These are phyloP conservation scores for Scleromitrula shiraiana DNA, from an alignment of 2,329 filamentous ascomycete species.

Conservation along the genomic window DNA sequence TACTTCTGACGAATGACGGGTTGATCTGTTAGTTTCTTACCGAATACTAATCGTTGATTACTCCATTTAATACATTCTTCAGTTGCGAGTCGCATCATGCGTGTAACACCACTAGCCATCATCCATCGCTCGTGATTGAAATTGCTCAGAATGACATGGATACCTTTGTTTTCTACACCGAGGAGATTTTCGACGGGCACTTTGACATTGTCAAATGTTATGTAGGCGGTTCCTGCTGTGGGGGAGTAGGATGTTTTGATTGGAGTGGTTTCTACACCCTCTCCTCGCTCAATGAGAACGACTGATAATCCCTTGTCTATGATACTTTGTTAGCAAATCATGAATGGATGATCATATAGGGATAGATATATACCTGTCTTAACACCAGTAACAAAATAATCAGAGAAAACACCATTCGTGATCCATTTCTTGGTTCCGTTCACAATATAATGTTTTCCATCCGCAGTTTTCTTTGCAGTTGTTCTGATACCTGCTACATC, in stretches of 20 bases:
- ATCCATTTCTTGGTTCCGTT: slow-evolving; percentile 83
- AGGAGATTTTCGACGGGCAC: slow-evolving; percentile 72
- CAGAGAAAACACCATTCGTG: slow-evolving; percentile 70
- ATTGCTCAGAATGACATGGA: slow-evolving; percentile 76
- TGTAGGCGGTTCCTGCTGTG: slow-evolving; percentile 43
- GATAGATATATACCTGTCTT: slow-evolving; percentile 42
- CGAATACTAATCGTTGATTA: slow-evolving; percentile 78
- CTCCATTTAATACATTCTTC: slow-evolving; percentile 86
- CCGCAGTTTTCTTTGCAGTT: slow-evolving; percentile 65
- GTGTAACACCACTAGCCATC: slow-evolving; percentile 56
- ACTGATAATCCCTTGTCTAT: slow-evolving; percentile 67
- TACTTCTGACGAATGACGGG: slow-evolving; percentile 76
- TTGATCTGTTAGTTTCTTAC: slow-evolving; percentile 74
- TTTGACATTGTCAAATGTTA: slow-evolving; percentile 81
- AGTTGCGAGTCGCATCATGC: slow-evolving; percentile 59
- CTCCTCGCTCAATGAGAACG: slow-evolving; percentile 63
- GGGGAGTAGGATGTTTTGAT: slow-evolving; percentile 80
- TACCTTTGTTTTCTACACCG: slow-evolving; percentile 78
- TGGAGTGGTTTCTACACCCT: slow-evolving; percentile 66
- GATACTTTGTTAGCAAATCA: neutral
- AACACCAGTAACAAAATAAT: slow-evolving; percentile 79
- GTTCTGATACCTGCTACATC: slow-evolving; percentile 76
- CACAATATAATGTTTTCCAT: slow-evolving; percentile 64
- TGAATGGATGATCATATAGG: neutral
- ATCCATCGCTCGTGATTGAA: slow-evolving; percentile 84